Evolutionary conservation across 176 grass and related monocot species (phyloP), one percentile per base, ranked within the genome.

Genomic region (Tillandsia fasciculata): DNA sequence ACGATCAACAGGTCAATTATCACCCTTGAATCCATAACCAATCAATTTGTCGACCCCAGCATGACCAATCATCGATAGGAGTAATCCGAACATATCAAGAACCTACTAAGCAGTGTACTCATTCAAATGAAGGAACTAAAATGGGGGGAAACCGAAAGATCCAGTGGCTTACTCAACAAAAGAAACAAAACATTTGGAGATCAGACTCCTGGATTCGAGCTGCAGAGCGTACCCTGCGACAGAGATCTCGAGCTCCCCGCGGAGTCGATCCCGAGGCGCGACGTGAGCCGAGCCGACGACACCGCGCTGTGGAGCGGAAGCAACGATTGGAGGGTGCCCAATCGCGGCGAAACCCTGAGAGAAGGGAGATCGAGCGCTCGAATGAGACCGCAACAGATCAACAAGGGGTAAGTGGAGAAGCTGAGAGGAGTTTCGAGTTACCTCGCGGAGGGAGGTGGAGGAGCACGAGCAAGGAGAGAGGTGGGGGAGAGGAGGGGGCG

Each of bases 201-300:
- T 96, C 92, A 97, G 87, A 99, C 94, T 86, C 94, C 94, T 61
- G 90, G 94, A 72, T 93, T 85, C 74, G 90, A 99, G 69, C 82
- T 80, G 87, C 94, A 87, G 77, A 99, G 89, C 90, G 86, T 93
- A 99, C 94, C 90, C 87, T 88, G 94, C 74, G 87, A 99, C 76
- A 99, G 71, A 23, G 94, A 88, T 76, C 90, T 84, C 27, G 86
- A 80, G 58, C 83, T 26, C 8, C 73, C 73, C 18, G 65, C 68
- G 12, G 78, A 74, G 78, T 99, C 89, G 29, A 78, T 76, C 64
- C 94, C 94, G 48, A 99, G 82, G 74, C 87, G 82, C 48, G 94
- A 99, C 49, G 87, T 99, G 72, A 99, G 69, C 80, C 87, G 77
- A 27, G 94, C 94, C 51, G 87, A 79, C 17, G 90, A 86, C 51